Conservation (phyloP, 1,284 basidiomycete species). For the Coriolopsis trogii region DNA sequence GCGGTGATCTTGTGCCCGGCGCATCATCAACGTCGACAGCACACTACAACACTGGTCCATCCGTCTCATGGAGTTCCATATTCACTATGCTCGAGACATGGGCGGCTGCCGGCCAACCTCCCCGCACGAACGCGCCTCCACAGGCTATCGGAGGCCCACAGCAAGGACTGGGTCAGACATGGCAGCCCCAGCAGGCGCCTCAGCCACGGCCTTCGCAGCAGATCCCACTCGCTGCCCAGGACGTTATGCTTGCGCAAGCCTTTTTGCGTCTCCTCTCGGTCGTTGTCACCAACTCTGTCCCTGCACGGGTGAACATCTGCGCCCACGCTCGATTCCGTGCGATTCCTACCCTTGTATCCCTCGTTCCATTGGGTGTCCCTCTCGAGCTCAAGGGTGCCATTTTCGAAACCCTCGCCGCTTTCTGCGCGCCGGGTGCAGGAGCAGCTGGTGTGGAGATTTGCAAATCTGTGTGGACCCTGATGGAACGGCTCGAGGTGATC, state of each 20-base stretch:
- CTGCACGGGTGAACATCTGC: slow-evolving; percentile 80
- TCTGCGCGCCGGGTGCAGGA: slow-evolving; percentile 80
- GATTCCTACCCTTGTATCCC: slow-evolving; percentile 76
- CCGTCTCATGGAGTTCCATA: slow-evolving; percentile 52
- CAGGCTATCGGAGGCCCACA: slow-evolving; percentile 30
- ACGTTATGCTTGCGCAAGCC: slow-evolving; percentile 78
- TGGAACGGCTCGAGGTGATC: slow-evolving; percentile 86
- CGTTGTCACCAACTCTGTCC: slow-evolving; percentile 78
- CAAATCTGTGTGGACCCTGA: slow-evolving; percentile 78
- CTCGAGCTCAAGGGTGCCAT: slow-evolving; percentile 92
- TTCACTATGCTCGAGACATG: slow-evolving; percentile 60
- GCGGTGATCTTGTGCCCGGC: slow-evolving; percentile 64
- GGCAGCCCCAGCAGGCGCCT: slow-evolving; percentile 34
- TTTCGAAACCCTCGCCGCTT: slow-evolving; percentile 84
- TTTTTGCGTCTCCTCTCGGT: slow-evolving; percentile 84
- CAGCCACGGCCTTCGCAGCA: slow-evolving; percentile 46
- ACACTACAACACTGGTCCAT: slow-evolving; percentile 35
- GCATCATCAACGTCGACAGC: slow-evolving; percentile 38
- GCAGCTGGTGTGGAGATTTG: slow-evolving; percentile 78
- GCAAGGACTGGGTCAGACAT: slow-evolving; percentile 34
- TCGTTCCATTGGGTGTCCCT: slow-evolving; percentile 81
- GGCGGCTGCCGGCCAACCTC: slow-evolving; percentile 37
- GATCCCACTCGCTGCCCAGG: slow-evolving; percentile 59
- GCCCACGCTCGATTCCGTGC: slow-evolving; percentile 81
- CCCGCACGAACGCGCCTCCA: slow-evolving; percentile 29